Base-by-base conservation (phyloP, 441 rosid genomes). In the Viola pubescens region DNA sequence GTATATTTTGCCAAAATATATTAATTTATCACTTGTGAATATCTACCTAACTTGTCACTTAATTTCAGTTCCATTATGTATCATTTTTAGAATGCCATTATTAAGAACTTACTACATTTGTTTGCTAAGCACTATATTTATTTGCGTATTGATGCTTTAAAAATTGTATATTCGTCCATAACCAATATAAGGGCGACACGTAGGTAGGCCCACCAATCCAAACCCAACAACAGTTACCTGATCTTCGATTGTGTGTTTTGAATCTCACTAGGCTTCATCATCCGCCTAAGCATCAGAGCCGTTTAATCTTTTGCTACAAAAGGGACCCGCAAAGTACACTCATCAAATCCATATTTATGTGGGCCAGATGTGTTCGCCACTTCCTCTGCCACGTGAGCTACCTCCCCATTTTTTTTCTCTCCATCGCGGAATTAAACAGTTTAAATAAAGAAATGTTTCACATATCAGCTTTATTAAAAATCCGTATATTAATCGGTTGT, bases 321-420 rank as follows among this genome's bases (percentile, higher is more conserved):
- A 8, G 50, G 62, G 70, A 38, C 70, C 64, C 54, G 4, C 40
- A 9, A 37, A 46, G 71, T 55, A 56, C 67, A 49, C 44, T 62
- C 64, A 65, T 70, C 73, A 68, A 68, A 70, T 71, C 72, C 70
- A 64, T 12, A 63, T 58, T 54, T 37, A 7, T 7, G 65, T 65
- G 75, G 79, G 75, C 63, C 67, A 67, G 12, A 54, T 42, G 58
- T 64, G 74, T 52, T 65, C 2, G 72, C 72, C 79, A 75, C 82
- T 70, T 63, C 62, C 65, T 38, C 11, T 6, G 4, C 44, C 4
- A 9, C 44, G 65, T 38, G n/a, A 19, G 5, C 8, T 0, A 26
- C 12, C 4, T 58, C 66, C 64, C 19, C 19, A 16, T 16, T 16
- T 16, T 16, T n/a, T n/a, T n/a, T n/a, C n/a, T n/a, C n/a, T n/a